Conservation (phyloP, 1,284 basidiomycete genomes). For the Phellopilus nigrolimitatus region DNA sequence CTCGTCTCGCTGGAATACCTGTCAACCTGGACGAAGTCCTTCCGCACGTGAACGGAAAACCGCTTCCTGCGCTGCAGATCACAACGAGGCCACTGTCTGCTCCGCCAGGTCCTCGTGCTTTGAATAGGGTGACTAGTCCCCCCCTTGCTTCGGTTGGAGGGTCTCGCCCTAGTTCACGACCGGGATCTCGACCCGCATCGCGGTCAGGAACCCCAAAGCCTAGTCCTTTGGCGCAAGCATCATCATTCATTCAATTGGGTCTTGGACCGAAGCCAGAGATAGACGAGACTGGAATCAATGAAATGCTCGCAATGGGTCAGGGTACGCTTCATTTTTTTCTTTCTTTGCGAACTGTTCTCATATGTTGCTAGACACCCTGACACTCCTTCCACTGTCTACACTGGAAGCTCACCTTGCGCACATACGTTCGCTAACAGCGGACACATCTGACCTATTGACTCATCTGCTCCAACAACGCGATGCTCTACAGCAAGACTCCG, state of each 20-base stretch:
- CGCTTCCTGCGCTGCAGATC: conserved; percentile 76
- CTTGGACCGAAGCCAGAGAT: conserved; percentile 69
- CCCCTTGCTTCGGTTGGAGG: conserved; percentile 35
- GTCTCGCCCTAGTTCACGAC: conserved; percentile 38
- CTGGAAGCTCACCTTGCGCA: conserved; percentile 66
- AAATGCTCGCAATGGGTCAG: conserved; percentile 61
- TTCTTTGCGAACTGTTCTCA: conserved; percentile 14
- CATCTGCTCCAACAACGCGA: conserved; percentile 81
- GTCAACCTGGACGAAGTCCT: conserved; percentile 91
- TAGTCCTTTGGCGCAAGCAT: conserved; percentile 31
- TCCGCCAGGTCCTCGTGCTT: conserved; percentile 54
- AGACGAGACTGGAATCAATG: conserved; percentile 58
- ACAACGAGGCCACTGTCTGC: conserved; percentile 77
- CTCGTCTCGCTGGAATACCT: conserved; percentile 87
- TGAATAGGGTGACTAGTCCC: conserved; percentile 35
- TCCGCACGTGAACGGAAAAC: conserved; percentile 64
- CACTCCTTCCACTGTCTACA: conserved; percentile 60
- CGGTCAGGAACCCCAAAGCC: conserved; percentile 57
- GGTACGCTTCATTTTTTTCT: conserved; percentile 42
- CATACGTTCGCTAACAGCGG: conserved; percentile 63
- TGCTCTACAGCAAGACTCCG: conserved; percentile 81
- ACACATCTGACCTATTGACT: conserved; percentile 70
- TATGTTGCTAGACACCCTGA: conserved; percentile 53
- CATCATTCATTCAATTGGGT: conserved; percentile 49
- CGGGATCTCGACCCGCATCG: conserved; percentile 25